Percentiles rank a stretch among this genome's conserved stretches.
Evolutionary conservation across 345 rosid species (phyloP).

Genomic region (Erodium maritimum): DNA sequence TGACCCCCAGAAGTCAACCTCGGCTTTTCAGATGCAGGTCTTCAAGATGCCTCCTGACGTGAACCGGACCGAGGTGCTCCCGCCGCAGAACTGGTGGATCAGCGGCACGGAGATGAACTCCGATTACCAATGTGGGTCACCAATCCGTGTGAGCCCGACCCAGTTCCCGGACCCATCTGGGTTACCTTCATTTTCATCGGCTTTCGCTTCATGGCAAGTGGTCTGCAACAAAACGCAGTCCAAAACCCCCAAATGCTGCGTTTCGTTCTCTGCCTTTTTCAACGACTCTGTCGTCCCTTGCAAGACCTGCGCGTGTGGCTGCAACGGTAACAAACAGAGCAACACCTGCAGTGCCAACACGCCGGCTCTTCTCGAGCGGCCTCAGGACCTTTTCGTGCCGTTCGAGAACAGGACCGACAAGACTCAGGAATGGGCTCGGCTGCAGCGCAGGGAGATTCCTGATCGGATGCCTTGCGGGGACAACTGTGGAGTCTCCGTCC

Average conservation of each 20-base stretch:
- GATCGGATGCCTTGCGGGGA: conserved; percentile 30
- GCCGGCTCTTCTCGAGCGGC: conserved; percentile 28
- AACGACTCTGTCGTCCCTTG: conserved; percentile 44
- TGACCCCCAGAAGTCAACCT: conserved; percentile 23
- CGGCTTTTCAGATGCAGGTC: conserved; percentile 34
- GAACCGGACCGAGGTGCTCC: conserved; percentile 26
- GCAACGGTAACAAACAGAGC: conserved; percentile 10
- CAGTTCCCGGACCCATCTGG: conserved; percentile 27
- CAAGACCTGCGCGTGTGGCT: conserved; percentile 44
- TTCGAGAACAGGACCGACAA: conserved; percentile 30
- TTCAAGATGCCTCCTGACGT: conserved; percentile 44
- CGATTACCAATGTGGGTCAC: conserved; percentile 29
- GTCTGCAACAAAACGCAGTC: conserved; percentile 40
- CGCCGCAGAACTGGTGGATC: conserved; percentile 41
- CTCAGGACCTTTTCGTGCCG: conserved; percentile 28
- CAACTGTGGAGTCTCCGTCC: conserved; percentile 30
- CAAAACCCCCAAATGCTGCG: conserved; percentile 33
- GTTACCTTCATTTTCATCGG: conserved; percentile 18
- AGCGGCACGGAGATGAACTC: conserved; percentile 23
- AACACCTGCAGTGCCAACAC: conserved; percentile 23
- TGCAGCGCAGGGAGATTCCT: conserved; percentile 13
- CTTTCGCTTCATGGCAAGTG: conserved; percentile 46
- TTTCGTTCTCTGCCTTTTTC: conserved; percentile 46
- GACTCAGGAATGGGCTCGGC: conserved; percentile 25
- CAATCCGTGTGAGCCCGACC: conserved; percentile 31